A percentile compares a stretch with the other conserved stretches of the same genome.
Conservation (phyloP, 352 stramenopile species). For the Hyaloperonospora brassicae region DNA sequence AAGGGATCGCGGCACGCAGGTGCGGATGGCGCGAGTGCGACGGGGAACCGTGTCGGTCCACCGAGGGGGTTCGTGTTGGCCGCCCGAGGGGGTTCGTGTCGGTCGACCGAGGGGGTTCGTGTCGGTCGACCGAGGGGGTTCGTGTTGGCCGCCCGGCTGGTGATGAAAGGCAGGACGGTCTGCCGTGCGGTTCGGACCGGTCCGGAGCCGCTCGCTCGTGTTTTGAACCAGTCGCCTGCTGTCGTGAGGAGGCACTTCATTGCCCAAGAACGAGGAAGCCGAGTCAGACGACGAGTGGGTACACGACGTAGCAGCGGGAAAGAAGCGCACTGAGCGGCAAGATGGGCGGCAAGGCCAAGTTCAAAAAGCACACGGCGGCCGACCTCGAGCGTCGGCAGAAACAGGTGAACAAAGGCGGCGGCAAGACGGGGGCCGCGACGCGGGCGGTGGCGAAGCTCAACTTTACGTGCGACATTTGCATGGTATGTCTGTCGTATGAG, state of each 20-base stretch:
- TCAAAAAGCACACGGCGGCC: conserved; percentile 71
- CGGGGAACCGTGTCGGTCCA: too few species aligned
- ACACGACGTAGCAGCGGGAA: too few species aligned
- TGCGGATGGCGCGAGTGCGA: too few species aligned
- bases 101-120: too few species aligned
- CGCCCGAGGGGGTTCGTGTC: too few species aligned
- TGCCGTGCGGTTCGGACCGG: conserved; percentile 12
- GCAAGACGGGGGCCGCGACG: conserved; percentile 33
- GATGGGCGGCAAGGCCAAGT: conserved; percentile 71
- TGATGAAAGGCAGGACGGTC: too few species aligned
- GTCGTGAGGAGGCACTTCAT: conserved; percentile 1
- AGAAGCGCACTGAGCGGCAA: not conserved
- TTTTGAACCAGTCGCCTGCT: too few species aligned
- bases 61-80: too few species aligned
- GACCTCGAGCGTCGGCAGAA: conserved; percentile 43
- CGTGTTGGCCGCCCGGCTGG: too few species aligned
- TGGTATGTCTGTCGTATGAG: conserved; percentile 26
- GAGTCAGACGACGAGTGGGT: not conserved
- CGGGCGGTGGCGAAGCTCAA: conserved; percentile 47
- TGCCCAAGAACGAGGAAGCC: conserved; percentile 14
- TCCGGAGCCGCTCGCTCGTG: conserved; percentile 8
- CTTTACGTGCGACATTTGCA: conserved; percentile 64
- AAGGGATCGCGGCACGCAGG: too few species aligned
- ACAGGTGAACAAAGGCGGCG: conserved; percentile 52
- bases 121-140: too few species aligned